Base-by-base conservation (phyloP, 768 basidiomycete genomes). In the Xerocomus brunneocitrinus region DNA sequence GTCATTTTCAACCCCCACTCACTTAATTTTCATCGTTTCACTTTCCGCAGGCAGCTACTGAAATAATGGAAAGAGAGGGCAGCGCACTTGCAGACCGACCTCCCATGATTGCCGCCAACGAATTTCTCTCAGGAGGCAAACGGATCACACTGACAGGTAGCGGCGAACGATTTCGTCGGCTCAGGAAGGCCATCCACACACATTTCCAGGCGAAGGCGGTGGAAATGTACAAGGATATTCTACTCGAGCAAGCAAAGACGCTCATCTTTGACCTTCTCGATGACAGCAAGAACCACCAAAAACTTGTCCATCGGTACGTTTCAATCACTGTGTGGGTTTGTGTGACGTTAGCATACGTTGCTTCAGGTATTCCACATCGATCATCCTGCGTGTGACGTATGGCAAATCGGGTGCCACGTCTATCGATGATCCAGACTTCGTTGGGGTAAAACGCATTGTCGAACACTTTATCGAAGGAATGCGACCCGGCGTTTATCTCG, bases 31-130 rank as follows among this genome's bases (percentile, higher is more conserved):
- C 27, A 27, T 6, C 27, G 27, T 39, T 25, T 12, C 12, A 41
- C n/a, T 10, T 8, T 4, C 2, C 22, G 1, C 42, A 82, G 64
- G 81, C 79, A 9, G 80, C 81, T 0, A 73, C 79, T 0, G 82
- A 83, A 8, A 78, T 84, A 43, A 79, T 84, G 81, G 83, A 84
- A 64, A 78, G 79, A 47, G 80, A 82, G 58, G 81, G 82, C 1
- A 75, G 76, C 0, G 62, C 71, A 1, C 70, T 79, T 9, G 76
- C 69, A 0, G 83, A 83, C 60, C 68, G 82, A 31, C 83, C 82
- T 14, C 58, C 58, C 0, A 75, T 71, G 50, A 79, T 84, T 38
- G 74, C 83, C 0, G 81, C 79, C 0, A 76, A 76, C 1, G 79
- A 83, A 51, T 74, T 79, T 0, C 69, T 84, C 1, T 79, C 77